These are phyloP conservation scores for Andalucia godoyi DNA, from an alignment of 78 protist genomes.

Conservation along the genomic window DNA sequence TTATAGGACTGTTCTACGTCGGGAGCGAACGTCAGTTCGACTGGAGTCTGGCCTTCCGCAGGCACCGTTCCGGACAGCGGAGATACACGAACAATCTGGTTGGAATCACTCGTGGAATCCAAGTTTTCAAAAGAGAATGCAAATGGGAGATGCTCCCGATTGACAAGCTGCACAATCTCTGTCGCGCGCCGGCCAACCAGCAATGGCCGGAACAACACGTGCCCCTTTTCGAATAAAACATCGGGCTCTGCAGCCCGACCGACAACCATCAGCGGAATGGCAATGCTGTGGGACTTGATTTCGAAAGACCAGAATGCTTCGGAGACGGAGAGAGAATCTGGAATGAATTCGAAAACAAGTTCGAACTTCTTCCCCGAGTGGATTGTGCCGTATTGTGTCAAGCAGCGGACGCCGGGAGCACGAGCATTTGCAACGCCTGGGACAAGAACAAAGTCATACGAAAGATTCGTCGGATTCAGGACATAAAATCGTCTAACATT, in stretches of 20 bases:
- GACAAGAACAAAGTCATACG: constrained; percentile 46
- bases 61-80: constrained; percentile 46
- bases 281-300: constrained; percentile 17
- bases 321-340: constrained; percentile 9
- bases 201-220: constrained; percentile 30
- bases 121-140: constrained; percentile 27
- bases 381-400: constrained; percentile 20
- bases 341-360: constrained; percentile 51
- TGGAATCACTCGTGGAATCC: not conserved
- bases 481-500: constrained; percentile 44
- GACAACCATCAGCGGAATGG: constrained; percentile 45
- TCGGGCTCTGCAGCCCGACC: constrained; percentile 59
- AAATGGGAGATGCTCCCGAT: constrained; percentile 46
- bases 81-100: not conserved
- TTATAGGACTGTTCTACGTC: constrained; percentile 33
- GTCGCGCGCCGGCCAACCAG: constrained; percentile 18
- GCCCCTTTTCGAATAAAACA: constrained; percentile 26
- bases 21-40: constrained; percentile 44
- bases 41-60: not conserved
- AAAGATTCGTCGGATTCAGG: constrained; percentile 52
- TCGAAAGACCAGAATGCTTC: constrained; percentile 60
- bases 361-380: constrained; percentile 47
- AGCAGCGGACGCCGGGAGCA: not conserved
- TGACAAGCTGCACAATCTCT: constrained; percentile 22
- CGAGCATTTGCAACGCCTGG: too few species aligned